Percentiles rank a stretch among this genome's conserved stretches.
These are phyloP conservation scores for Epichloe bromicola DNA, from an alignment of 2,329 filamentous ascomycete species.

Conservation along the genomic window DNA sequence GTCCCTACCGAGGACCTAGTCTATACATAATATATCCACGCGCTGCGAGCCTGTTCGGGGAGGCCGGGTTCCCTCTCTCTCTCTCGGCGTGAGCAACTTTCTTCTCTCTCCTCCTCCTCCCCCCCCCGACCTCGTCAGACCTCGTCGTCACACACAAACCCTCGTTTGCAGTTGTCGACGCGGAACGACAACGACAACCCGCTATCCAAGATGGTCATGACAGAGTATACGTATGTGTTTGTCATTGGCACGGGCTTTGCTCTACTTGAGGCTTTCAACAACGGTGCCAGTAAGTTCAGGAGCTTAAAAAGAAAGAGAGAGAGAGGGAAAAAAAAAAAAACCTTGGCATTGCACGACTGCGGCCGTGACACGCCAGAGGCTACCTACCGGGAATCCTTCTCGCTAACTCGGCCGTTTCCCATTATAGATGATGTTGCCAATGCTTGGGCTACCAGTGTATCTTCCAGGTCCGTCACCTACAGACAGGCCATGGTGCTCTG, in stretches of 20 bases:
- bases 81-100: background rate
- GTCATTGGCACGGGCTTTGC: conserved; percentile 66
- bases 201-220: conserved; percentile 37
- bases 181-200: background rate
- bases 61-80: background rate
- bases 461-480: conserved; percentile 63
- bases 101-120: background rate
- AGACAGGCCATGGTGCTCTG: conserved; percentile 52
- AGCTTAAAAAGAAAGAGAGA: background rate
- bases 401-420: conserved; percentile 5
- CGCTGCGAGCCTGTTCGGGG: background rate
- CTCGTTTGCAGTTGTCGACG: conserved; percentile 1
- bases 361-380: too few relatives aligned
- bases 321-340: background rate
- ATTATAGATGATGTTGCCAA: conserved; percentile 67
- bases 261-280: conserved; percentile 66
- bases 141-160: background rate
- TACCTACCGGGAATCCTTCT: background rate
- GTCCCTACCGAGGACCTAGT: background rate
- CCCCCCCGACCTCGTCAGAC: background rate
- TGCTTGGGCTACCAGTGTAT: conserved; percentile 65
- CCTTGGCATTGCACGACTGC: too few relatives aligned
- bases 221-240: conserved; percentile 58
- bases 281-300: conserved; percentile 54
- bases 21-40: background rate